These are phyloP conservation scores for Lophium mytilinum DNA, from an alignment of 495 filamentous ascomycete genomes.

Conservation along the genomic window DNA sequence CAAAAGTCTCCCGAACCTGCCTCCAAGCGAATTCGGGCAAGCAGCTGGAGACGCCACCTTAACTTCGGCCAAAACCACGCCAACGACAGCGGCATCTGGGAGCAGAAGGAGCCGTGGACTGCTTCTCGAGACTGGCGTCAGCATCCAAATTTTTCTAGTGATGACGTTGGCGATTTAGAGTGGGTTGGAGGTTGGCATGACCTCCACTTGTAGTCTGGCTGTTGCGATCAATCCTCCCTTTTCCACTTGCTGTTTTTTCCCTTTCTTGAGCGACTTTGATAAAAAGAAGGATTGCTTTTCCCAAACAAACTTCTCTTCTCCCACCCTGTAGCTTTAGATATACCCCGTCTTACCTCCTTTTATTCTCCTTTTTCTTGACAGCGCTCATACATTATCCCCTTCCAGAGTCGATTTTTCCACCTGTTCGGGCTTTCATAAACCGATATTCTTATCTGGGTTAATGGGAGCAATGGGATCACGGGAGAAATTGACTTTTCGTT, in stretches of 20 bases:
- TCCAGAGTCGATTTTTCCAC: slow-evolving; percentile 2
- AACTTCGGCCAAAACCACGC: slow-evolving; percentile 13
- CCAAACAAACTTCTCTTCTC: not conserved
- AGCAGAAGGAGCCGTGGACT: slow-evolving; percentile 29
- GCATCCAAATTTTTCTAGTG: slow-evolving; percentile 26
- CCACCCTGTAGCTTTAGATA: slow-evolving; percentile 27
- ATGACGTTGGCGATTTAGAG: slow-evolving; percentile 66
- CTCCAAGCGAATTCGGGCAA: slow-evolving; percentile 23
- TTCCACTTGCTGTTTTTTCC: not conserved
- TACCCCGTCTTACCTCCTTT: slow-evolving; percentile 20
- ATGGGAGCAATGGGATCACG: not conserved
- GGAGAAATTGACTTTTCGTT: not conserved
- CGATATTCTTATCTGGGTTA: not conserved
- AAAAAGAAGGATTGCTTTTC: not conserved
- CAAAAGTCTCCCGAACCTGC: slow-evolving; percentile 13
- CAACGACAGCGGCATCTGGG: slow-evolving; percentile 20
- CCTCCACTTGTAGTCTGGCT: slow-evolving; percentile 39
- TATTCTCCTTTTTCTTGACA: not conserved
- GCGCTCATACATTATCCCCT: not conserved
- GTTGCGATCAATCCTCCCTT: slow-evolving; percentile 24
- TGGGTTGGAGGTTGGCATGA: slow-evolving; percentile 87
- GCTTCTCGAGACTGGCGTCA: slow-evolving; percentile 58
- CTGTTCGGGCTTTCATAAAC: slow-evolving; percentile 2
- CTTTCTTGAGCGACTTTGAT: slow-evolving; percentile 8
- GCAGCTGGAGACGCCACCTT: slow-evolving; percentile 26